These are phyloP conservation scores for Trichoderma sp. DNA, from an alignment of 2,329 filamentous ascomycete species.

Conservation along the genomic window DNA sequence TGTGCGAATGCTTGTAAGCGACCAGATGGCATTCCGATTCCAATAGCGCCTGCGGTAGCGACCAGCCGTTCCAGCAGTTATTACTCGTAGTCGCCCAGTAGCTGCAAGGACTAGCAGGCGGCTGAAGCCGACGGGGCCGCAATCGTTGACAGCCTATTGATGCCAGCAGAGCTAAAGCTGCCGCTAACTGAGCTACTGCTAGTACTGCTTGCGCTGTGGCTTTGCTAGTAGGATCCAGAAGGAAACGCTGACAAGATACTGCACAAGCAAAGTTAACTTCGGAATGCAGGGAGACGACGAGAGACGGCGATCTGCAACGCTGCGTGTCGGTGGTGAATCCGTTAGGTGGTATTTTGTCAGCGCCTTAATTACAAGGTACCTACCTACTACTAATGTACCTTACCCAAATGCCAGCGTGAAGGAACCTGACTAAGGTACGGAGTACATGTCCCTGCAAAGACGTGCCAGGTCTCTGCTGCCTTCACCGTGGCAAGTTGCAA, in stretches of 20 bases:
- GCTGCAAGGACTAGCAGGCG: slow-evolving; percentile 5
- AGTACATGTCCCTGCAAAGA: too few species aligned
- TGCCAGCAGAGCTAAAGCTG: not conserved
- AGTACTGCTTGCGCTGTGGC: not conserved
- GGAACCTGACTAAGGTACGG: not conserved
- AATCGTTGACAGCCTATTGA: slow-evolving; percentile 3
- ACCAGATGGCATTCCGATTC: too few species aligned
- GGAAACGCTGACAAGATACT: not conserved
- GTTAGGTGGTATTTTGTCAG: not conserved
- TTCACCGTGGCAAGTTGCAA: not conserved
- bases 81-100: not conserved
- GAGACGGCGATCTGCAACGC: slow-evolving; percentile 3
- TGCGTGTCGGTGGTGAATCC: not conserved
- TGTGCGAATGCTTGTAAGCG: not conserved
- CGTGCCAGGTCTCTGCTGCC: too few species aligned
- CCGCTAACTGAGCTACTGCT: not conserved
- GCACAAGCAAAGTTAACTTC: not conserved
- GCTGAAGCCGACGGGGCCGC: slow-evolving; percentile 13
- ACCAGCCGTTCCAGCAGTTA: not conserved
- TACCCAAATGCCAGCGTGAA: not conserved
- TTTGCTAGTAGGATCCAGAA: not conserved
- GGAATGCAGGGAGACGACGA: not conserved
- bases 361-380: too few species aligned
- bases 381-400: too few species aligned
- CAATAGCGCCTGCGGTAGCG: not conserved